A percentile compares a stretch with the other conserved stretches of the same genome.
phyloP scores from a whole-genome alignment of 2,329 filamentous ascomycete genomes.

The Biscogniauxia sp. region DNA sequence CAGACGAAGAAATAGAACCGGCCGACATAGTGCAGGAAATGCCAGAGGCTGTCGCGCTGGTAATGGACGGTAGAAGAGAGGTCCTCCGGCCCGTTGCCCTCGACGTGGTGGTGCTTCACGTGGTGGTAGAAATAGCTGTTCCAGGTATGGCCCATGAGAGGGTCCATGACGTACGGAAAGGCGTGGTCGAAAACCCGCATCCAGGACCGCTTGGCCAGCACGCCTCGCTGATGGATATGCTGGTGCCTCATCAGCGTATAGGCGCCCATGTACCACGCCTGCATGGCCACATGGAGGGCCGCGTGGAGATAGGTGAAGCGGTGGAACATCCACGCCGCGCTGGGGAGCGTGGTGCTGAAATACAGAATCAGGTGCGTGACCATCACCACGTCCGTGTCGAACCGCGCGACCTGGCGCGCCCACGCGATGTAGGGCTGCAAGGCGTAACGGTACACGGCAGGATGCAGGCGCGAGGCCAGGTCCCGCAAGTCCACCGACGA shows the following conservation, averaged over 20 bases:
- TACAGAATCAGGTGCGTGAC: slow-evolving; percentile 74
- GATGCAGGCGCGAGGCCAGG: slow-evolving; percentile 33
- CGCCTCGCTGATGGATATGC: slow-evolving; percentile 75
- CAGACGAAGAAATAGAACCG: slow-evolving; percentile 73
- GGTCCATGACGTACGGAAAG: slow-evolving; percentile 74
- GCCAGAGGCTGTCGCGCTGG: slow-evolving; percentile 63
- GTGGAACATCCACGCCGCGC: slow-evolving; percentile 60
- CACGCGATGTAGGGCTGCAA: slow-evolving; percentile 27
- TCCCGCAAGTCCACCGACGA: slow-evolving; percentile 40
- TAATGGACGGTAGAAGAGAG: slow-evolving; percentile 74
- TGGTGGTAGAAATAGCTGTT: slow-evolving; percentile 85
- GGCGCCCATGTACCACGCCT: slow-evolving; percentile 66
- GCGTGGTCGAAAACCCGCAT: slow-evolving; percentile 52
- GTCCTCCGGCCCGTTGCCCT: slow-evolving; percentile 75
- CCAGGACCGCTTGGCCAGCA: slow-evolving; percentile 54
- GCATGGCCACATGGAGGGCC: slow-evolving; percentile 62
- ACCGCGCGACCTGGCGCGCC: slow-evolving; percentile 24
- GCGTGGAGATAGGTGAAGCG: slow-evolving; percentile 68
- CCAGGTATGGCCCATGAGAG: slow-evolving; percentile 80
- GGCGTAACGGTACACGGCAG: slow-evolving; percentile 20
- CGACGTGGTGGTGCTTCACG: slow-evolving; percentile 82
- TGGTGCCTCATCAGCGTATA: slow-evolving; percentile 85
- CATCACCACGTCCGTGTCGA: slow-evolving; percentile 65
- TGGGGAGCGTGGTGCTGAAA: slow-evolving; percentile 66
- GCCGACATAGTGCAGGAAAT: slow-evolving; percentile 71